Base-by-base conservation (phyloP, 441 rosid genomes). In the Jatropha multifida region DNA sequence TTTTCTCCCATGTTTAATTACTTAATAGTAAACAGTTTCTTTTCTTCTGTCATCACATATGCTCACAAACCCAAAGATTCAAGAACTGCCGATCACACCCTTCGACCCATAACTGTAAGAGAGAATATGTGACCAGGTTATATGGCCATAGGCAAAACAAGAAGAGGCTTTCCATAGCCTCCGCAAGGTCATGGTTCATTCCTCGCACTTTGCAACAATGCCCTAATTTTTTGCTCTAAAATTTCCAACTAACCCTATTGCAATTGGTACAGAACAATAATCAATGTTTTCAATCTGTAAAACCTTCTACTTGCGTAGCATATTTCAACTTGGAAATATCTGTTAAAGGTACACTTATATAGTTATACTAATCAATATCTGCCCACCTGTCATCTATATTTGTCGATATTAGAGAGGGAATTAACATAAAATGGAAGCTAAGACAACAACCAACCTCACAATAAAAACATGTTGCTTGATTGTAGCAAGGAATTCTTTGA, bases 401-500 rank as follows among this genome's bases (percentile, higher is more conserved):
- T 55, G 4, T 54, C 27, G 23, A 27, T 12, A 52, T 32, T 69
- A 15, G 27, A 49, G 42, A 56, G 15, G 23, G 46, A 58, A 40
- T 26, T 68, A 54, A 62, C 64, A 74, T 12, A 42, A 20, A 65
- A 6, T 20, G 56, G 49, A 74, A 4, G 65, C 26, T 32, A 61
- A 71, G 77, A 69, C 37, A 81, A 75, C 60, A 77, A 79, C 86
- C 65, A 74, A 94, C 98, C 99, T 96, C 88, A 90, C 90, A 88
- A 94, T 88, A 70, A 91, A 82, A 78, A 89, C 86, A 81, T 92
- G 93, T 56, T 91, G 99, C 87, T 92, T 96, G 76, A 94, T 73
- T 54, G 89, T 86, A 75, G 98, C 93, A 64, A 96, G 90, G 82
- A 94, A 92, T 86, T 94, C 97, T 81, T 88, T 86, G 75, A 94